Evolutionary conservation across 495 filamentous ascomycete species (phyloP), one percentile per base, ranked within the genome.

Genomic region (Lepidopterella palustris): DNA sequence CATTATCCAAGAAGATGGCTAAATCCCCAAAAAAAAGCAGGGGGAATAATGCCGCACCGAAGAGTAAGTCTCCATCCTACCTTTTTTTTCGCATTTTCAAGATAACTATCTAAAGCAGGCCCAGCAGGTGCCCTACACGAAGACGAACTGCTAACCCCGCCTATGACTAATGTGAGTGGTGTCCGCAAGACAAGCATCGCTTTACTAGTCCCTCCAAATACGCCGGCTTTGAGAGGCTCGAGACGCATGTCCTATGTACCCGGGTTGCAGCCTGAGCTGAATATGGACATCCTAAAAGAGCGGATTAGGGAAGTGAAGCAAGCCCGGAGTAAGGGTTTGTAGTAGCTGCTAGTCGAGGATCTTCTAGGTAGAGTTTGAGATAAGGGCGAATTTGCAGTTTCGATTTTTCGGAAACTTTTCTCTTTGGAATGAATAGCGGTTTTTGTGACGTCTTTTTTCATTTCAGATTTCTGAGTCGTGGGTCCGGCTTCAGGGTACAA

Each of bases 191-290:
- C 4, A 2, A 21, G n/a, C n/a, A 49, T 11, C 23, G 45, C 24
- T 10, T 49, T 49, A 25, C 47, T 50, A 25, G 45, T 49, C n/a
- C 47, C 47, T 3, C 47, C 47, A 6, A 50, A 50, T 50, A 50
- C 47, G 20, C 47, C 23, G 20, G 47, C 47, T 4, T 15, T 50
- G 18, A 24, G 18, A 15, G 47, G 47, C 20, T 25, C 9, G 9
- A 25, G 24, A 13, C 21, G 47, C 15, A 15, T 24, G 9, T 50
- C 15, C 3, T 25, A 50, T 1, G 18, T 25, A 25, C n/a, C n/a
- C n/a, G 23, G 24, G 24, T 26, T 25, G 47, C 21, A 50, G 47
- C 18, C 18, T 15, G 21, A 2, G 18, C 15, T 50, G 20, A 27
- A 50, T 50, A 25, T 24, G 6, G 47, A 50, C 20, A 9, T 50